Conservation (phyloP, 2,329 filamentous ascomycete species). For the Colletotrichum cuscutae region DNA sequence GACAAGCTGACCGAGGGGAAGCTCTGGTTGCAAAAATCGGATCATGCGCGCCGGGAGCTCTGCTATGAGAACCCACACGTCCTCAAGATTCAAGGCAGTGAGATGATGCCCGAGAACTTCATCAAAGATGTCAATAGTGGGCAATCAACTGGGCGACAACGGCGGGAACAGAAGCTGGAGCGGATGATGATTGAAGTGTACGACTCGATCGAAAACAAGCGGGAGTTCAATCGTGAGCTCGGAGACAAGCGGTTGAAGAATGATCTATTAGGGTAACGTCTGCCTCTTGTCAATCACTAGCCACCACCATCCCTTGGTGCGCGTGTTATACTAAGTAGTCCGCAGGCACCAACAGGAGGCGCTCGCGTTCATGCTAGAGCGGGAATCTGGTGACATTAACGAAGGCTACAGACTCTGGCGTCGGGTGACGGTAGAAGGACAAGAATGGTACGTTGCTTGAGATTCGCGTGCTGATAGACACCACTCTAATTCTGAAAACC, state of each 20-base stretch:
- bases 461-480: neutral
- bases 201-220: slow-evolving; percentile 35
- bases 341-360: slow-evolving; percentile 51
- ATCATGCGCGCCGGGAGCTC: slow-evolving; percentile 35
- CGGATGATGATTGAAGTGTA: slow-evolving; percentile 36
- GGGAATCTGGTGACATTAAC: slow-evolving; percentile 48
- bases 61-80: slow-evolving; percentile 47
- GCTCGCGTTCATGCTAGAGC: slow-evolving; percentile 49
- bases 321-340: neutral
- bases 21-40: slow-evolving; percentile 48
- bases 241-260: slow-evolving; percentile 39
- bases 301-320: neutral
- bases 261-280: slow-evolving; percentile 40
- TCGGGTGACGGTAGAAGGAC: slow-evolving; percentile 38
- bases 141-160: neutral
- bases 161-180: slow-evolving; percentile 17
- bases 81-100: slow-evolving; percentile 38
- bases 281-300: neutral
- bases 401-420: slow-evolving; percentile 47
- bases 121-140: neutral
- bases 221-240: slow-evolving; percentile 34
- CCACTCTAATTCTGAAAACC: neutral
- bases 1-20: slow-evolving; percentile 41
- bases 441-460: slow-evolving; percentile 39
- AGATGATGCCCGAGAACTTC: neutral